Conservation (phyloP, 1,139 yeast species). For the Geotrichum citri-aurantii region DNA sequence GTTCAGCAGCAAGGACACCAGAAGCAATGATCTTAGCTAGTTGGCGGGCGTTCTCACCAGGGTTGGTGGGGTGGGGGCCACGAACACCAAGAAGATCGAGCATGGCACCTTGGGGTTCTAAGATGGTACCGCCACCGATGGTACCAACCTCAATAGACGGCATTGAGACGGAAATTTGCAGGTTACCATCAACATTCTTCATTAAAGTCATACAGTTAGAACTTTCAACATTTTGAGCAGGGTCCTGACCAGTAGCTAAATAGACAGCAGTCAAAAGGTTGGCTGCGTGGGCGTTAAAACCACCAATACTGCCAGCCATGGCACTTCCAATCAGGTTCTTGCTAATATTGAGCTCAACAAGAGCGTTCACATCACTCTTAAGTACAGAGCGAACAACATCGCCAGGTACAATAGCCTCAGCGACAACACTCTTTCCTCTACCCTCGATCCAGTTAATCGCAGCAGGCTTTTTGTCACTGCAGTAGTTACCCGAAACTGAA, state of each 20-base stretch:
- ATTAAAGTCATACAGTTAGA: conserved; percentile 95
- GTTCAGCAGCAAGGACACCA: conserved; percentile 93
- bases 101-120: conserved; percentile 97
- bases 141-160: conserved; percentile 99
- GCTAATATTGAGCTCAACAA: conserved; percentile 80
- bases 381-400: conserved; percentile 73
- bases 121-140: conserved; percentile 97
- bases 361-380: conserved; percentile 86
- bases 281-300: conserved; percentile 97
- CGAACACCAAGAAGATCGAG: conserved; percentile 87
- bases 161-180: conserved; percentile 92
- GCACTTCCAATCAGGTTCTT: conserved; percentile 95
- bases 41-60: conserved; percentile 93
- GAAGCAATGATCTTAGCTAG: conserved; percentile 93
- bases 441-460: conserved; percentile 99
- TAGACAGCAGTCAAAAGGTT: conserved; percentile 89
- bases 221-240: conserved; percentile 96
- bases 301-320: conserved; percentile 98
- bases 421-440: conserved; percentile 96
- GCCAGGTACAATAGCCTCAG: conserved; percentile 89
- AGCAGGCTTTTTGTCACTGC: conserved; percentile 96
- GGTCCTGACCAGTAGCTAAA: conserved; percentile 97
- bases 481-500: conserved; percentile 93
- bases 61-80: conserved; percentile 91
- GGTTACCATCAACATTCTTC: conserved; percentile 77